A percentile compares a stretch with the other conserved stretches of the same genome.
phyloP scores from a whole-genome alignment of 192 early-diverging fungal genomes.

The Backusella australiensis region DNA sequence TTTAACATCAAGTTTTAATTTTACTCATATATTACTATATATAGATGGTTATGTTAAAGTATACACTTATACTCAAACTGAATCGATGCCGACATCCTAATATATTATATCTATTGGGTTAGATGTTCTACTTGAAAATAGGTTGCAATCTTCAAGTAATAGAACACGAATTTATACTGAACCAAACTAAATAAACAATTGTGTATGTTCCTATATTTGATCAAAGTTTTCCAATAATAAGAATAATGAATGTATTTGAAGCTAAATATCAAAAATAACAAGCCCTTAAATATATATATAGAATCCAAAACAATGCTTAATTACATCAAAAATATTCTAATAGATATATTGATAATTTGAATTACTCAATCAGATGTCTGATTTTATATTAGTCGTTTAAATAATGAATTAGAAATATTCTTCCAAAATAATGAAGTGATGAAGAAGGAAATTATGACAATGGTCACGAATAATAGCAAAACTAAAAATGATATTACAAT shows the following conservation, averaged over 20 bases:
- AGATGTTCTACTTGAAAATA: background rate
- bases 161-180: background rate
- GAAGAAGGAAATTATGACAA: background rate
- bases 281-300: background rate
- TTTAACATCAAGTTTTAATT: background rate
- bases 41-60: slow-evolving; percentile 68
- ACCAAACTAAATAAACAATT: background rate
- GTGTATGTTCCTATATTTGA: background rate
- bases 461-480: background rate
- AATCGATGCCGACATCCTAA: background rate
- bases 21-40: background rate
- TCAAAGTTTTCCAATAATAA: background rate
- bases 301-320: background rate
- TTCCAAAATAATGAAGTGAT: background rate
- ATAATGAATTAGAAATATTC: background rate
- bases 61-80: slow-evolving; percentile 44
- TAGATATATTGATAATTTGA: background rate
- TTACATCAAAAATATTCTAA: background rate
- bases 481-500: background rate
- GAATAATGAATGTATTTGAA: background rate
- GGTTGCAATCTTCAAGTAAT: background rate
- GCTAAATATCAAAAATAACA: background rate
- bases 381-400: background rate
- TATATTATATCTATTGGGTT: background rate
- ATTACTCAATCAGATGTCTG: background rate